phyloP scores from a whole-genome alignment of 495 filamentous ascomycete species.

The Aspergillus asperescens region DNA sequence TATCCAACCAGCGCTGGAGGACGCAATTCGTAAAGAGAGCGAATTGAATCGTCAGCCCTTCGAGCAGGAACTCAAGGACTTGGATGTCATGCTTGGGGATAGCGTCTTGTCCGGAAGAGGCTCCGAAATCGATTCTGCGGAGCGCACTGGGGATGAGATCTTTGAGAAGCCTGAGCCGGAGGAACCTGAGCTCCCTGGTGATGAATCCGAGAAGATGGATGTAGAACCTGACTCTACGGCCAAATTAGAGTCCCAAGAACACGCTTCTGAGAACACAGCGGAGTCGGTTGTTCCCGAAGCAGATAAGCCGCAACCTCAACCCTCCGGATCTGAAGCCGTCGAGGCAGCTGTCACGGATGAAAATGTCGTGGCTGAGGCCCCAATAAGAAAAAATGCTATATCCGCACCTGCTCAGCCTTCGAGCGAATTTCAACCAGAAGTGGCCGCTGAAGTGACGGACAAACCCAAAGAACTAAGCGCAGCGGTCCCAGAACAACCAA shows the following conservation, averaged over 20 bases:
- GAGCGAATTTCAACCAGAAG: slow-evolving; percentile 9
- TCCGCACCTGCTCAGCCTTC: slow-evolving; percentile 6
- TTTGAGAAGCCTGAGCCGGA: slow-evolving; percentile 12
- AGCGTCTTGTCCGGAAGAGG: slow-evolving; percentile 45
- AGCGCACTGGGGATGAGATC: slow-evolving; percentile 23
- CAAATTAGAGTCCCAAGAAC: slow-evolving; percentile 16
- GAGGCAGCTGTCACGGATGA: not conserved
- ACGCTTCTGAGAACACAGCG: not conserved
- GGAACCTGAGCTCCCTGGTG: slow-evolving; percentile 6
- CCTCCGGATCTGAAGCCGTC: slow-evolving; percentile 1
- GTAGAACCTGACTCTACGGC: slow-evolving; percentile 15
- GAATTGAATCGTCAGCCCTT: slow-evolving; percentile 65
- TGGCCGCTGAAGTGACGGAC: slow-evolving; percentile 7
- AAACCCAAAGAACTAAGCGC: slow-evolving; percentile 18
- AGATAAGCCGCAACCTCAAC: not conserved
- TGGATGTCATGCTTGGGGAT: slow-evolving; percentile 65
- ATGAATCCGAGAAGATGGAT: slow-evolving; percentile 24
- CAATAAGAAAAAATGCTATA: not conserved
- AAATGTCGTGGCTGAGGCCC: not conserved
- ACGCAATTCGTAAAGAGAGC: slow-evolving; percentile 70
- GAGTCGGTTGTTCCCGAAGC: slow-evolving; percentile 8
- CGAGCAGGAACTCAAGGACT: slow-evolving; percentile 64
- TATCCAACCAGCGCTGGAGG: slow-evolving; percentile 70
- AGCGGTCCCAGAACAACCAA: slow-evolving; percentile 22
- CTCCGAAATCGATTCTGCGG: slow-evolving; percentile 32